These are phyloP conservation scores for Ascochyta viciae-villosae DNA, from an alignment of 2,329 filamentous ascomycete species.

Conservation along the genomic window DNA sequence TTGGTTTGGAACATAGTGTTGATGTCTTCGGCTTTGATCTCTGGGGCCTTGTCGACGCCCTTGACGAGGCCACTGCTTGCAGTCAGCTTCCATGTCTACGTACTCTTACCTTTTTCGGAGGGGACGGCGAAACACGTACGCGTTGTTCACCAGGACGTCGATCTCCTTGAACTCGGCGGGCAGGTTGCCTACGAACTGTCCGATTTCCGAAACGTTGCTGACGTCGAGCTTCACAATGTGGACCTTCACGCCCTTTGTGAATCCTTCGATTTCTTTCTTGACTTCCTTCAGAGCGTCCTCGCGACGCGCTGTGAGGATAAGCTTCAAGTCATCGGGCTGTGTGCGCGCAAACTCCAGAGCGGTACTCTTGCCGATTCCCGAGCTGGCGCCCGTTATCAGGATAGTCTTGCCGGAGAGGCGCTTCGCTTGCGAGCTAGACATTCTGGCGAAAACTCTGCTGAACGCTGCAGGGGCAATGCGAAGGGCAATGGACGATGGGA, in stretches of 20 bases:
- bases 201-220: conserved; percentile 77
- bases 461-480: conserved; percentile 15
- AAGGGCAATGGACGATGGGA: conserved; percentile 12
- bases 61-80: conserved; percentile 78
- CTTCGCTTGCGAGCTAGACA: conserved; percentile 73
- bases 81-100: neutral
- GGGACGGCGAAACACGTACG: conserved; percentile 62
- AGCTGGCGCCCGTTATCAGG: conserved; percentile 89
- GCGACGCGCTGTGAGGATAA: conserved; percentile 88
- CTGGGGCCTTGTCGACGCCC: conserved; percentile 83
- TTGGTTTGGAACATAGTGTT: conserved; percentile 90
- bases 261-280: conserved; percentile 75
- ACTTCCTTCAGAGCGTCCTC: conserved; percentile 79
- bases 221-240: conserved; percentile 86
- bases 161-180: conserved; percentile 85
- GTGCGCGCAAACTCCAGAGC: conserved; percentile 95
- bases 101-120: neutral
- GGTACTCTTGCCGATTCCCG: conserved; percentile 82
- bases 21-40: conserved; percentile 83
- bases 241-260: conserved; percentile 78
- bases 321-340: conserved; percentile 76
- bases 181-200: conserved; percentile 72
- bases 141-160: conserved; percentile 93
- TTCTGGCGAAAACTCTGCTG: conserved; percentile 51
- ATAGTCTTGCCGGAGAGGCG: conserved; percentile 94